These are phyloP conservation scores for Scutellaria galericulata DNA, from an alignment of 257 asterid species.

Conservation along the genomic window DNA sequence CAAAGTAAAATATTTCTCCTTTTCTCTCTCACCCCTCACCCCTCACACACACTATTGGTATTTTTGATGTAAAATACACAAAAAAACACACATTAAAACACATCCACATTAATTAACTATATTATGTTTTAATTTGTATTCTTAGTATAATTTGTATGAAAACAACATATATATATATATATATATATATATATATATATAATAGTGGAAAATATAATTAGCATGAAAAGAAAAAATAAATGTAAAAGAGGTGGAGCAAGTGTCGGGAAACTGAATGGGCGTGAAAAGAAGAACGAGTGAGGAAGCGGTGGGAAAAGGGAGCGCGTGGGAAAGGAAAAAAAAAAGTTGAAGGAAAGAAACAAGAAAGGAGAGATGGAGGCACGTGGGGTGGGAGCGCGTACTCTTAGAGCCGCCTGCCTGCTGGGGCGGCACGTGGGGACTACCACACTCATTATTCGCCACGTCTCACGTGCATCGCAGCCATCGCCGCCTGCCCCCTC, in stretches of 20 bases:
- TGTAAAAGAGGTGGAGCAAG: not conserved
- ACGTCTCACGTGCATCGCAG: constrained; percentile 46
- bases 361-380: not conserved
- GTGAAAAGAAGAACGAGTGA: not conserved
- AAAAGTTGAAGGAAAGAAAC: not conserved
- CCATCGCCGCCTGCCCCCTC: constrained; percentile 39
- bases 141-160: too few relatives aligned
- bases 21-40: too few relatives aligned
- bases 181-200: too few relatives aligned
- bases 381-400: constrained; percentile 2
- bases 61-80: too few relatives aligned
- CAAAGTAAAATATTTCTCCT: too few relatives aligned
- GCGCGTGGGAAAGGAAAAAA: not conserved
- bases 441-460: constrained; percentile 40
- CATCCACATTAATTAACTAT: too few relatives aligned
- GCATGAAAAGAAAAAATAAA: too few relatives aligned
- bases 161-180: too few relatives aligned
- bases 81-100: too few relatives aligned
- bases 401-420: constrained; percentile 45
- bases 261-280: not conserved
- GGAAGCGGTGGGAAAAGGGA: not conserved
- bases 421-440: constrained; percentile 52
- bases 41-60: too few relatives aligned
- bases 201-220: too few relatives aligned
- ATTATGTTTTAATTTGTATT: too few relatives aligned